A percentile compares a stretch with the other conserved stretches of the same genome.
These are phyloP conservation scores for Cytospora piceae DNA, from an alignment of 2,329 filamentous ascomycete species.

Conservation along the genomic window DNA sequence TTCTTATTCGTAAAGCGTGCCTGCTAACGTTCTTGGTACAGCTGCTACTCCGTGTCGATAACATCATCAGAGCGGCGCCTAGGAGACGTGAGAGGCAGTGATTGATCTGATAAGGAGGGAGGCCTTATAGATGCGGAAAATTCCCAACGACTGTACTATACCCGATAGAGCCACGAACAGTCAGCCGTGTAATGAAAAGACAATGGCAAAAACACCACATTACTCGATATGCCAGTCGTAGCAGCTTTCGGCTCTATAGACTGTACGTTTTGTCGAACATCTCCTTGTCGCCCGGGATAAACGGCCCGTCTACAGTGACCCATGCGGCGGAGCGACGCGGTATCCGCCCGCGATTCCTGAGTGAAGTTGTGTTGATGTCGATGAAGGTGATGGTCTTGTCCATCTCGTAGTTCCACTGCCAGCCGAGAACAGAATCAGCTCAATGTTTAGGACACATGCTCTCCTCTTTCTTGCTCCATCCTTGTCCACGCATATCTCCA, in stretches of 20 bases:
- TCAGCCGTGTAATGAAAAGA: constrained; percentile 30
- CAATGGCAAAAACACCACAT: constrained; percentile 1
- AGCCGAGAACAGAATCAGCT: constrained; percentile 21
- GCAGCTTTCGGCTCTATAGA: background rate
- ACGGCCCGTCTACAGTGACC: constrained; percentile 33
- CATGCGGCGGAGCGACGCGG: constrained; percentile 32
- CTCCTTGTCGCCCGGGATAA: constrained; percentile 33
- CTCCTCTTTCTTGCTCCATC: background rate
- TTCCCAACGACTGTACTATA: constrained; percentile 31
- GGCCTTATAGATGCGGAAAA: constrained; percentile 2
- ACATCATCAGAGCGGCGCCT: constrained; percentile 94
- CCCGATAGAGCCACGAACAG: constrained; percentile 29
- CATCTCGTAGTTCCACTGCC: constrained; percentile 25
- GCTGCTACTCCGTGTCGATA: constrained; percentile 91
- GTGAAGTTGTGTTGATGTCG: constrained; percentile 31
- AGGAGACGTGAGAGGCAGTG: constrained; percentile 78
- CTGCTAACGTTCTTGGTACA: constrained; percentile 40
- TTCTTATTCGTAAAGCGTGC: background rate
- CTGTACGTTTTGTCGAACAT: background rate
- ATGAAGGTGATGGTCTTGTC: constrained; percentile 22
- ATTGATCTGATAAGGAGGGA: constrained; percentile 30
- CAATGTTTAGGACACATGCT: background rate
- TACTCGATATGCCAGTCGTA: background rate
- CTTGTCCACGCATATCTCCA: constrained; percentile 8
- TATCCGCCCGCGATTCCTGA: constrained; percentile 20